Percentiles rank a stretch among this genome's conserved stretches.
These are phyloP conservation scores for Passiflora organensis DNA, from an alignment of 345 rosid genomes.

Conservation along the genomic window DNA sequence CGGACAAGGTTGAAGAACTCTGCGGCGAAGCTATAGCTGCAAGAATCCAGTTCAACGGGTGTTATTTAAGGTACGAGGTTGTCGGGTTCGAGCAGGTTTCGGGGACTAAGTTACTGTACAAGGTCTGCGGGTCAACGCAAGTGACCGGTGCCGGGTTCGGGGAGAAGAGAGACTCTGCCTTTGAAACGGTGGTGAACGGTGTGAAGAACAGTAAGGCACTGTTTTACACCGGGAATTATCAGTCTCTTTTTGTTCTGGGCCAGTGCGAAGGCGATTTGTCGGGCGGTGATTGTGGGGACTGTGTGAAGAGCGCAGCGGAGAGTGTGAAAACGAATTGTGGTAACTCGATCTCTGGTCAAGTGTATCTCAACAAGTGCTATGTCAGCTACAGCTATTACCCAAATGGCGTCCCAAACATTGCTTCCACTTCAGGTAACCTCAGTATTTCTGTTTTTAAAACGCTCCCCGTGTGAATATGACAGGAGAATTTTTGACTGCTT, in stretches of 20 bases:
- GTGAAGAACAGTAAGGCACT: conserved; percentile 30
- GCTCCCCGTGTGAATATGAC: no score
- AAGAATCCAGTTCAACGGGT: conserved; percentile 62
- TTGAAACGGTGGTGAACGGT: conserved; percentile 42
- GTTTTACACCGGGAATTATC: conserved; percentile 52
- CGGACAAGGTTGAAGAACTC: conserved; percentile 41
- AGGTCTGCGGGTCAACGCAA: conserved; percentile 48
- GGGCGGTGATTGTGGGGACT: conserved; percentile 50
- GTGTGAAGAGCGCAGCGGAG: conserved; percentile 54
- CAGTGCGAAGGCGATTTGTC: conserved; percentile 86
- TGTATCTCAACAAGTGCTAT: conserved; percentile 69
- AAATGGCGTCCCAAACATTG: conserved; percentile 53
- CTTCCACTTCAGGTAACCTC: conserved; percentile 30
- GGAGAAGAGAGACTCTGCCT: conserved; percentile 42
- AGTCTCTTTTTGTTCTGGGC: conserved; percentile 50
- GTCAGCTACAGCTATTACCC: conserved; percentile 80
- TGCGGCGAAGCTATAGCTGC: conserved; percentile 61
- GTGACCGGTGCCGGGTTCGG: conserved; percentile 33
- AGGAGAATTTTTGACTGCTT: no score
- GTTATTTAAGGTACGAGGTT: conserved; percentile 58
- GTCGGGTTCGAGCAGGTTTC: conserved; percentile 50
- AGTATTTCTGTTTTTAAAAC: no score
- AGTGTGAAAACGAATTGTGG: conserved; percentile 55
- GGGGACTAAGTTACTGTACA: conserved; percentile 45
- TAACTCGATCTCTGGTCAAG: conserved; percentile 57